These are phyloP conservation scores for Gymnopus androsaceus DNA, from an alignment of 1,284 basidiomycete genomes.

Conservation along the genomic window DNA sequence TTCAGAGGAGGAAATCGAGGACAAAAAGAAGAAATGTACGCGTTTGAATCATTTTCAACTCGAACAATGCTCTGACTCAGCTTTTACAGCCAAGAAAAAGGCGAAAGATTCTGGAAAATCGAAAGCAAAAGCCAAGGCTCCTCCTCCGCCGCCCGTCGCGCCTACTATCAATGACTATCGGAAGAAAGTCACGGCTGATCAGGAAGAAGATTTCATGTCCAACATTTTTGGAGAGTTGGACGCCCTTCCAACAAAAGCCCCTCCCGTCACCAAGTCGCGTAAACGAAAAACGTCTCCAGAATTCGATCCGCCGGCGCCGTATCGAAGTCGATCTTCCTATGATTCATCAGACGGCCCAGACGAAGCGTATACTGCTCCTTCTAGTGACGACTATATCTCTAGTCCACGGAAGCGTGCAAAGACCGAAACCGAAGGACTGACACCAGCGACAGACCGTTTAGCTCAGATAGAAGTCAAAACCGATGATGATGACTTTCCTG, in stretches of 20 bases:
- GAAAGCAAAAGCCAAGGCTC: constrained; percentile 35
- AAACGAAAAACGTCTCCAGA: constrained; percentile 60
- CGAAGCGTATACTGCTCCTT: constrained; percentile 32
- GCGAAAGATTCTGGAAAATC: constrained; percentile 41
- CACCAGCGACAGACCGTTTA: constrained; percentile 57
- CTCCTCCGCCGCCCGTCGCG: constrained; percentile 50
- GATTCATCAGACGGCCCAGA: constrained; percentile 56
- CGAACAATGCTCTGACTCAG: not conserved
- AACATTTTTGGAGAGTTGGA: constrained; percentile 74
- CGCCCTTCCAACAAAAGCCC: constrained; percentile 35
- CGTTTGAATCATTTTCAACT: constrained; percentile 3
- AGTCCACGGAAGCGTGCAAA: constrained; percentile 72
- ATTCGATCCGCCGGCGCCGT: constrained; percentile 43
- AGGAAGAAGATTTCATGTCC: constrained; percentile 88
- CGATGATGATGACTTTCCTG: constrained; percentile 38
- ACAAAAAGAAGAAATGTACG: constrained; percentile 48
- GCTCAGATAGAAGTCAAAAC: constrained; percentile 60
- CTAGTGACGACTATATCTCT: constrained; percentile 60
- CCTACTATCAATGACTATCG: constrained; percentile 78
- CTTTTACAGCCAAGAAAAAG: constrained; percentile 37
- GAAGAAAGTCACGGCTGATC: constrained; percentile 68
- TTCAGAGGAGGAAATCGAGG: constrained; percentile 39
- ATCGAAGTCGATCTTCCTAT: constrained; percentile 30
- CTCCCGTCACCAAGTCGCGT: constrained; percentile 60
- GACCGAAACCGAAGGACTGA: constrained; percentile 44